Evolutionary conservation across 768 basidiomycete genomes (phyloP).

Genomic region (Agaricus blazei): DNA sequence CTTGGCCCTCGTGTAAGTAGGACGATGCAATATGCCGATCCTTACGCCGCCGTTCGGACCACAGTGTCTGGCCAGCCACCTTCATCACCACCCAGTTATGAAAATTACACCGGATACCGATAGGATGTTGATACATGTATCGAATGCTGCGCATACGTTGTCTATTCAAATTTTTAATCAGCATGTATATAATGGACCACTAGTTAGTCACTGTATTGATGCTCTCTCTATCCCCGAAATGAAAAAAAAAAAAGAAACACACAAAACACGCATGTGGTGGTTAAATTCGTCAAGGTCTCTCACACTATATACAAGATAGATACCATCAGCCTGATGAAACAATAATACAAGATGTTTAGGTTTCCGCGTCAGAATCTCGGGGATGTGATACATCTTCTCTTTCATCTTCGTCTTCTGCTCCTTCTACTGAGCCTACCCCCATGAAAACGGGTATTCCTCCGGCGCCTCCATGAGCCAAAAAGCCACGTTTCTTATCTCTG

Average conservation of each 20-base stretch:
- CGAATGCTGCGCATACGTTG: not conserved
- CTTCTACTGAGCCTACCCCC: conserved; percentile 63
- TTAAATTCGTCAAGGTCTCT: no score
- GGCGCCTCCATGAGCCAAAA: conserved; percentile 71
- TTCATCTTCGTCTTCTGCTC: conserved; percentile 34
- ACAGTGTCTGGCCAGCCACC: conserved; percentile 34
- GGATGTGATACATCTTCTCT: conserved; percentile 4
- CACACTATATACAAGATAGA: not conserved
- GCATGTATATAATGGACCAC: conserved; percentile 1
- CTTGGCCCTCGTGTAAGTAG: conserved; percentile 62
- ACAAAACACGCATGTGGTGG: no score
- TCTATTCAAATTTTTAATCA: not conserved
- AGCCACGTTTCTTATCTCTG: conserved; percentile 49
- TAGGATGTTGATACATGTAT: conserved; percentile 17
- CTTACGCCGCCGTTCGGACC: conserved; percentile 78
- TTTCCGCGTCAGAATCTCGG: not conserved
- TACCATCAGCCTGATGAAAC: not conserved
- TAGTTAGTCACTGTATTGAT: not conserved
- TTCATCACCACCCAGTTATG: conserved; percentile 42
- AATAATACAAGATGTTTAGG: not conserved
- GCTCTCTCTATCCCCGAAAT: not conserved
- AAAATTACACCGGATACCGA: conserved; percentile 48
- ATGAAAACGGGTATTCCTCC: conserved; percentile 69
- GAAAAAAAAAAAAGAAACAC: not conserved
- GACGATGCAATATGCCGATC: conserved; percentile 93